These are phyloP conservation scores for Bruguiera sexangula DNA, from an alignment of 345 rosid species.

Conservation along the genomic window DNA sequence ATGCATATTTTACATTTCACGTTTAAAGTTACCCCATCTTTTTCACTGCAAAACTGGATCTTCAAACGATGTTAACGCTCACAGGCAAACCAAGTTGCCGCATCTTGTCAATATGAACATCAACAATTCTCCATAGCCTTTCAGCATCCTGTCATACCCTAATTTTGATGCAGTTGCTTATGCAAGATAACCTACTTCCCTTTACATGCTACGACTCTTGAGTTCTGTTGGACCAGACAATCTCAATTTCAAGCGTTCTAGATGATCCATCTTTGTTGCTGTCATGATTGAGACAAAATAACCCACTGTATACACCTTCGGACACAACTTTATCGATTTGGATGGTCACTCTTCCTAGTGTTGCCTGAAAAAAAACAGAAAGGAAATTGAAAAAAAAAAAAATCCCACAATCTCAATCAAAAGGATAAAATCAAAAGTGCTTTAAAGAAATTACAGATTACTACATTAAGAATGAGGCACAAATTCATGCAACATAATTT, in stretches of 20 bases:
- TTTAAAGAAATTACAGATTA: background rate
- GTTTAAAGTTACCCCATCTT: slow-evolving; percentile 11
- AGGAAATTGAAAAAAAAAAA: background rate
- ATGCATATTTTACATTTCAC: slow-evolving; percentile 28
- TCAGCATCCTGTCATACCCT: background rate
- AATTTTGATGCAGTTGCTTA: slow-evolving; percentile 6
- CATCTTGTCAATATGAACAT: slow-evolving; percentile 9
- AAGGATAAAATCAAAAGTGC: background rate
- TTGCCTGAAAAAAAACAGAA: slow-evolving; percentile 47
- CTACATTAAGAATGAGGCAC: background rate
- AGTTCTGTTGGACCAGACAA: slow-evolving; percentile 61
- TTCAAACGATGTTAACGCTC: slow-evolving; percentile 19
- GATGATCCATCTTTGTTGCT: slow-evolving; percentile 60
- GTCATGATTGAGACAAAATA: slow-evolving; percentile 61
- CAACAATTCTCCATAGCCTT: slow-evolving; percentile 7
- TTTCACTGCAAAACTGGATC: slow-evolving; percentile 38
- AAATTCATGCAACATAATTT: too few relatives aligned
- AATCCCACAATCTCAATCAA: background rate
- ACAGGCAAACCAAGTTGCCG: slow-evolving; percentile 22
- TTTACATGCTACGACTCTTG: slow-evolving; percentile 28
- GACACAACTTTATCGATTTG: slow-evolving; percentile 86
- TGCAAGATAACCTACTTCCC: background rate
- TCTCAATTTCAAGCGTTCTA: slow-evolving; percentile 73
- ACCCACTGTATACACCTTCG: slow-evolving; percentile 71
- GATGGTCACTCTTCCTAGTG: slow-evolving; percentile 77